phyloP scores from a whole-genome alignment of 78 protist species.

The Diacronema lutheri region DNA sequence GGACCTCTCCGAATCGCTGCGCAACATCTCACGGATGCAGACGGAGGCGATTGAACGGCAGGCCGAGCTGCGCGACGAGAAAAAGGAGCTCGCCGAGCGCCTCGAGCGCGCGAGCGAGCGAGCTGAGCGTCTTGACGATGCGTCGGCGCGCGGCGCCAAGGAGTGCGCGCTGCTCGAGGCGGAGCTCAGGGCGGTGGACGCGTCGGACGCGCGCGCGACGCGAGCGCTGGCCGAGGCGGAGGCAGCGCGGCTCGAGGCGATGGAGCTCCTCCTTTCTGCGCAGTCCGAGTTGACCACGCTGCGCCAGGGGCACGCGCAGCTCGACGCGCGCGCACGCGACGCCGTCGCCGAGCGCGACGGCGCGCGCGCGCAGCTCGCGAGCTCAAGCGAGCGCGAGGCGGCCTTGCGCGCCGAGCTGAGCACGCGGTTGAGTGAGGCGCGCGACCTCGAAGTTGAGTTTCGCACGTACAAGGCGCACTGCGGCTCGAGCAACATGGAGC shows the following conservation, averaged over 20 bases:
- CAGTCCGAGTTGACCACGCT: background rate
- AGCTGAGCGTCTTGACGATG: too few species aligned
- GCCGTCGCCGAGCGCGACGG: background rate
- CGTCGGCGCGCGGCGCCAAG: too few species aligned
- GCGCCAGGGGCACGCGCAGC: background rate
- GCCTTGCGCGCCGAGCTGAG: too few species aligned
- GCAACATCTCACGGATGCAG: too few species aligned
- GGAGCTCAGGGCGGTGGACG: too few species aligned
- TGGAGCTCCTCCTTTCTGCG: background rate
- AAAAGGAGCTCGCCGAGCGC: too few species aligned
- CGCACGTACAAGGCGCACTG: constrained; percentile 11
- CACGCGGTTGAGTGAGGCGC: background rate
- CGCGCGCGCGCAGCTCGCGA: background rate
- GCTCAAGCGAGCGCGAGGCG: background rate
- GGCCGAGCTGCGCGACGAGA: too few species aligned
- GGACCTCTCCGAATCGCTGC: too few species aligned
- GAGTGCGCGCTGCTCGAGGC: too few species aligned
- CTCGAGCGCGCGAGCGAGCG: too few species aligned
- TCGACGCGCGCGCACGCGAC: background rate
- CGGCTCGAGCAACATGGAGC: background rate
- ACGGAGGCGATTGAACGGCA: too few species aligned
- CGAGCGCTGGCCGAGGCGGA: background rate
- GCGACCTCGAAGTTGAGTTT: background rate
- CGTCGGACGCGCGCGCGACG: too few species aligned
- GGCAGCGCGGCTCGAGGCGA: background rate